Evolutionary conservation across 2,329 filamentous ascomycete genomes (phyloP).

Genomic region (Eutypa lata): DNA sequence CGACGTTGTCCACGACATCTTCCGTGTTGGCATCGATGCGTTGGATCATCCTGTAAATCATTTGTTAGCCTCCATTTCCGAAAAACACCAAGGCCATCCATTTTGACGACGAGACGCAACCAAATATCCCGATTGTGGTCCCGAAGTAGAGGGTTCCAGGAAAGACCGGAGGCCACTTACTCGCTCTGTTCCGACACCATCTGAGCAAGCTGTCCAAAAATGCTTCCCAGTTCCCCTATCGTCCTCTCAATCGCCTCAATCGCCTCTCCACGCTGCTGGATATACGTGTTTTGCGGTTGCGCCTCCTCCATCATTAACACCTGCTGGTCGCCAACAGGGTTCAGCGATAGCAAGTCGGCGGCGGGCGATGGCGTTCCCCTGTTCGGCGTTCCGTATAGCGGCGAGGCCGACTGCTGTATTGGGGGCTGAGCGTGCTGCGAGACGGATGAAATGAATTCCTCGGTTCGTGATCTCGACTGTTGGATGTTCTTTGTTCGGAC

Average conservation of each 20-base stretch:
- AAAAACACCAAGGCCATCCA: no score
- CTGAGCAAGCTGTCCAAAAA: slow-evolving; percentile 89
- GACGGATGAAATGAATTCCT: slow-evolving; percentile 93
- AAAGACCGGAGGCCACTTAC: background rate
- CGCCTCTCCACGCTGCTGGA: slow-evolving; percentile 88
- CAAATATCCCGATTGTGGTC: no score
- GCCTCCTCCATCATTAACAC: slow-evolving; percentile 92
- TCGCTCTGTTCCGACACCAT: slow-evolving; percentile 96
- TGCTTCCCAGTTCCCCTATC: slow-evolving; percentile 85
- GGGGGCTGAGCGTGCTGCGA: slow-evolving; percentile 70
- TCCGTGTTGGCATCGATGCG: slow-evolving; percentile 96
- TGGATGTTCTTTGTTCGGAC: slow-evolving; percentile 97
- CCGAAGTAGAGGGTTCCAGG: no score
- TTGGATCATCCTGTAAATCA: slow-evolving; percentile 75
- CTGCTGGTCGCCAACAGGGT: slow-evolving; percentile 83
- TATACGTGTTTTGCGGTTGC: slow-evolving; percentile 80
- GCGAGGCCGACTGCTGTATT: slow-evolving; percentile 73
- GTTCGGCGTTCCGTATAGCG: slow-evolving; percentile 77
- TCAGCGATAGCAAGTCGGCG: slow-evolving; percentile 76
- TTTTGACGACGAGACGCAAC: no score
- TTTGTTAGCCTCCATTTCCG: background rate
- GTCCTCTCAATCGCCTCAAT: slow-evolving; percentile 97
- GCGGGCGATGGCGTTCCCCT: slow-evolving; percentile 64
- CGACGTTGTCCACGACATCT: slow-evolving; percentile 97
- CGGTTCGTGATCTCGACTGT: slow-evolving; percentile 84